These are phyloP conservation scores for Jimgerdemannia flammicorona DNA, from an alignment of 192 early-diverging fungal genomes.

Conservation along the genomic window DNA sequence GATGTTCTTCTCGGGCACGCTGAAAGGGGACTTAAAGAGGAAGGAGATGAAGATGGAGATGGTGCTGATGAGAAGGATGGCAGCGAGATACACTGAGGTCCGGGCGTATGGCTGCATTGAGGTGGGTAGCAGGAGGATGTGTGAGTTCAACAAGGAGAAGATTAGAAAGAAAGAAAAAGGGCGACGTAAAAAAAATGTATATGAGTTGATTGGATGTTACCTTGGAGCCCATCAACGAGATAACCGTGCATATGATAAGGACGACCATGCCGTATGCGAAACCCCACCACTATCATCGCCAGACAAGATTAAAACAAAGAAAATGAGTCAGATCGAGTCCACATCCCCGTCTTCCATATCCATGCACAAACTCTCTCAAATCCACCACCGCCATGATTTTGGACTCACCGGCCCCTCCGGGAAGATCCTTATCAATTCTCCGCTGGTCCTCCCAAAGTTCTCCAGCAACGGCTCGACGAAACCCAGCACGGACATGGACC, in stretches of 20 bases:
- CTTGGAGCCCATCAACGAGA: conserved; percentile 57
- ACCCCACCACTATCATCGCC: conserved; percentile 28
- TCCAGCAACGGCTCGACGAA: conserved; percentile 62
- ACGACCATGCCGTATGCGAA: conserved; percentile 55
- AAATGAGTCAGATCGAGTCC: too few relatives aligned
- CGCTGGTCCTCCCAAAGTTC: conserved; percentile 54
- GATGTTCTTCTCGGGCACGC: conserved; percentile 43
- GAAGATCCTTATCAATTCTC: conserved; percentile 42
- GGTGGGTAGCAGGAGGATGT: not conserved
- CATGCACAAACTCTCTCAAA: too few relatives aligned
- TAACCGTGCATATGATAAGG: conserved; percentile 45
- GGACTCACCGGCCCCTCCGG: conserved; percentile 46
- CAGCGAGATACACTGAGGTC: conserved; percentile 50
- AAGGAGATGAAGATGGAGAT: conserved; percentile 55
- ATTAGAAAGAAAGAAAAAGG: too few relatives aligned
- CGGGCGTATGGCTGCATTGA: conserved; percentile 47
- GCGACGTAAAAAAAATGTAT: too few relatives aligned
- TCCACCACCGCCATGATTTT: too few relatives aligned
- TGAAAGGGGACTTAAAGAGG: conserved; percentile 49
- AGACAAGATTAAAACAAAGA: too few relatives aligned
- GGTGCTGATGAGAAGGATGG: conserved; percentile 52
- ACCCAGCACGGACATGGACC: conserved; percentile 58
- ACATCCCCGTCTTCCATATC: too few relatives aligned
- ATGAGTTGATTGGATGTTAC: conserved; percentile 23
- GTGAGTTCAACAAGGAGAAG: not conserved